These are phyloP conservation scores for Fistulifera pelliculosa DNA, from an alignment of 108 stramenopile species.

Conservation along the genomic window DNA sequence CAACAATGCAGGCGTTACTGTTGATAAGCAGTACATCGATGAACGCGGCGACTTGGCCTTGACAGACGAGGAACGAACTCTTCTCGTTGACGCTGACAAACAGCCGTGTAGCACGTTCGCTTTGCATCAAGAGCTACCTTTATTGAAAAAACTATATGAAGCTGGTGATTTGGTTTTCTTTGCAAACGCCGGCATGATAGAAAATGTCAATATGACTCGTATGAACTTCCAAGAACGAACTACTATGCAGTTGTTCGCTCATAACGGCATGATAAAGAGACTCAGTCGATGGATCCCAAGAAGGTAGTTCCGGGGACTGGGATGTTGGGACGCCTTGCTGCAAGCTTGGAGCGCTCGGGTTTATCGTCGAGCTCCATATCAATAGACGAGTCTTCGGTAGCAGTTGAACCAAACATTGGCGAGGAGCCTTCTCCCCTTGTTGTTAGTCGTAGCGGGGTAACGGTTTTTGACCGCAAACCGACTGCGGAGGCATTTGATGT, in stretches of 20 bases:
- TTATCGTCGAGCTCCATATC: constrained; percentile 3
- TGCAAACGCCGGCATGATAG: constrained; percentile 30
- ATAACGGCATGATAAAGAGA: constrained; percentile 36
- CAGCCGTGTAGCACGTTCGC: constrained; percentile 37
- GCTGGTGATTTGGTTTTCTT: constrained; percentile 29
- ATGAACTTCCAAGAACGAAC: constrained; percentile 11
- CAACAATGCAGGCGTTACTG: constrained; percentile 8
- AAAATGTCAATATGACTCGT: constrained; percentile 8
- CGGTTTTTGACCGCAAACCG: constrained; percentile 1
- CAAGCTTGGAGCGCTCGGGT: neutral
- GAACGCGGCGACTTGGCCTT: constrained; percentile 27
- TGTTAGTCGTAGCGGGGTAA: neutral
- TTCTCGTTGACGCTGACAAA: constrained; percentile 15
- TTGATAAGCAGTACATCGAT: constrained; percentile 20
- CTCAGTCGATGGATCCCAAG: constrained; percentile 29
- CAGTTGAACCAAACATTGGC: neutral
- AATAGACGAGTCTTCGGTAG: neutral
- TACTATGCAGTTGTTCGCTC: constrained; percentile 41
- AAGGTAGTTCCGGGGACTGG: constrained; percentile 26
- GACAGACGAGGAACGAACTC: constrained; percentile 5
- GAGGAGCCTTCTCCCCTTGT: neutral
- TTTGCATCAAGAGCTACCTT: constrained; percentile 22
- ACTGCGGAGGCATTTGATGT: neutral
- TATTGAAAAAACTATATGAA: constrained; percentile 28
- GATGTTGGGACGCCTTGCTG: constrained; percentile 16